Evolutionary conservation across 192 early-diverging fungal species (phyloP), one percentile per base, ranked within the genome.

Genomic region (Linnemannia elongata): DNA sequence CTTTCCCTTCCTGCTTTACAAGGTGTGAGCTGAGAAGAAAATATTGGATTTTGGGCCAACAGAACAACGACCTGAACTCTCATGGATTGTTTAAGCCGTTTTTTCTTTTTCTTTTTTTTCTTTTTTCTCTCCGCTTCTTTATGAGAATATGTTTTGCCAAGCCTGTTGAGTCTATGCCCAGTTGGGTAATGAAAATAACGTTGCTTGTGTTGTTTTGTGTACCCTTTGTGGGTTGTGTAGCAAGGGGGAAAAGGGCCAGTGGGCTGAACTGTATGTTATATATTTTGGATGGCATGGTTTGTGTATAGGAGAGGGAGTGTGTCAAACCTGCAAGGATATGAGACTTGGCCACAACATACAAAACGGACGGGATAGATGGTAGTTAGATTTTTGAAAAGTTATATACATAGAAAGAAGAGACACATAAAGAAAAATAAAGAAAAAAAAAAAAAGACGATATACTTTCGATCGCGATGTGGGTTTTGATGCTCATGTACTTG

Each of bases 161-260:
- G 35, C 27, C 13, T 22, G 44, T 4, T 33, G 7, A 13, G 60
- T 66, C 60, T 66, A 35, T 66, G 60, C 60, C 60, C 12, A 66
- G 33, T 72, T 72, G 70, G 70, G 70, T 35, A 72, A 72, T 35
- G 49, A 57, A 54, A 55, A 54, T 6, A 20, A 54, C 71, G 24
- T 52, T 15, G 15, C 49, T 18, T 71, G 6, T n/a, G n/a, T 60
- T 33, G 12, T 30, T 30, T 63, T 66, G 60, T 66, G 49, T 66
- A 3, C 30, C 27, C n/a, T 27, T 27, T 33, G 27, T 57, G 60
- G 30, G 44, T 30, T 30, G 22, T n/a, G 10, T 27, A 0, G 9
- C 24, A 27, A 60, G 8, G n/a, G n/a, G n/a, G n/a, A 55, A 27
- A 57, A 57, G 22, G 18, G 49, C 49, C n/a, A n/a, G 55, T 30